Conservation (phyloP, 225 moss, liverwort and hornwort genomes). For the Ulota crispa region DNA sequence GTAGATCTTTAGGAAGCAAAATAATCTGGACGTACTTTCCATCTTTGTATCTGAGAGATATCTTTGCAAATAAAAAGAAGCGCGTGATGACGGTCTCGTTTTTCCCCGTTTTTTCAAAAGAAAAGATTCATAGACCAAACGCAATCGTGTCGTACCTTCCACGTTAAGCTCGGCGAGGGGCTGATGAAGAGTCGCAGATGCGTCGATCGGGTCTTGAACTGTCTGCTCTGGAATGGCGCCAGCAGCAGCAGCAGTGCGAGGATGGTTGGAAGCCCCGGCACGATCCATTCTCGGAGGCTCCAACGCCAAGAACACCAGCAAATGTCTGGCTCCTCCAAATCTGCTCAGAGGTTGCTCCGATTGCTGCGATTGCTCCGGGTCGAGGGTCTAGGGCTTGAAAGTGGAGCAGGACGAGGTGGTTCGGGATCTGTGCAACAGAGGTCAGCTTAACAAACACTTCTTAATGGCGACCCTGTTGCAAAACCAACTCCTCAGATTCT, state of each 20-base stretch:
- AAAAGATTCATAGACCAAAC: not conserved
- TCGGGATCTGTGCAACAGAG: not conserved
- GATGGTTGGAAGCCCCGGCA: not conserved
- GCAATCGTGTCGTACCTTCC: slow-evolving; percentile 3
- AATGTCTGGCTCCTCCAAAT: not conserved
- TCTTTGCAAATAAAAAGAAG: too few species aligned
- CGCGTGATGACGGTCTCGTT: too few species aligned
- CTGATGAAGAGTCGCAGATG: not conserved
- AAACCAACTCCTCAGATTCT: too few species aligned
- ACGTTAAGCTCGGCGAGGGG: not conserved
- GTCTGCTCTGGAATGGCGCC: not conserved
- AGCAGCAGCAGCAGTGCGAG: not conserved
- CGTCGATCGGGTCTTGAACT: not conserved
- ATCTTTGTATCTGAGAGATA: too few species aligned
- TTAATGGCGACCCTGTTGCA: too few species aligned
- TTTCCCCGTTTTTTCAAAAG: too few species aligned
- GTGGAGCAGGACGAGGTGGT: not conserved
- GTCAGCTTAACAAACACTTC: too few species aligned
- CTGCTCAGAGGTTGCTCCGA: not conserved
- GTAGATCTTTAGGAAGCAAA: too few species aligned
- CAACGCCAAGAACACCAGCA: not conserved
- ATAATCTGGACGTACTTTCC: too few species aligned
- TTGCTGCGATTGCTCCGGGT: not conserved
- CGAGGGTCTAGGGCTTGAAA: not conserved
- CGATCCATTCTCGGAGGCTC: slow-evolving; percentile 1